Base-by-base conservation (phyloP, 2,329 filamentous ascomycete species). In the Raffaelea ambrosiae region DNA sequence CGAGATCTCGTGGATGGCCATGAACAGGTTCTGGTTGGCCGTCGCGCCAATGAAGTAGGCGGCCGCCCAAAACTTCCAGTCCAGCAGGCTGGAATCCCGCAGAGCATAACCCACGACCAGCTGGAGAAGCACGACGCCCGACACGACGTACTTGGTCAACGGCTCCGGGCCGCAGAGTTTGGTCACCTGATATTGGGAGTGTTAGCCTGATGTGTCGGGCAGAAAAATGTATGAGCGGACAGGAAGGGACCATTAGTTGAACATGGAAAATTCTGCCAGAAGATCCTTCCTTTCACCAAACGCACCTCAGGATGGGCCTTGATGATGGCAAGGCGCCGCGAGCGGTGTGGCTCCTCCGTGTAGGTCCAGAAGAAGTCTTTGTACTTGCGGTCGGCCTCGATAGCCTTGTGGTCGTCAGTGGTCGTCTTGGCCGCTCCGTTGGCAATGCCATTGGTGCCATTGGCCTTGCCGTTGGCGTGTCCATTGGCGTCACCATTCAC, bases 1-100 rank as follows among this genome's bases (percentile, higher is more conserved):
- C 16, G 88, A 95, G 65, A 98, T 97, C 69, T 98, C 93, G 71
- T 98, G 93, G 61, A 98, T 98, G 50, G 93, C 89, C 39, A 98
- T 82, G 72, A 98, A 98, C 44, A 97, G 79, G 67, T 98, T 98
- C 74, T 98, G 93, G 73, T 97, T 98, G 47, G 91, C 83, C 0
- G 93, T 97, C 26, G 93, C 93, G 49, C 93, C 93, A 53, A 98
- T 76, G 47, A 95, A 70, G 68, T 98, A 98, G 54, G 88, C 89
- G 0, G 89, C 86, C 48, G 84, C 74, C 74, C 94, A 84, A 72
- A 94, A 96, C 54, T 75, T 80, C 77, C 82, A 86, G 50, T 88
- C 93, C 59, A 91, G 77, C 62, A 97, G 81, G 16, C 88, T 69
- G 2, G 85, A 86, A 60, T 89, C 72, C 53, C 82, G 81, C 23